Evolutionary conservation across 768 basidiomycete species (phyloP).

Genomic region (Russula abietina): DNA sequence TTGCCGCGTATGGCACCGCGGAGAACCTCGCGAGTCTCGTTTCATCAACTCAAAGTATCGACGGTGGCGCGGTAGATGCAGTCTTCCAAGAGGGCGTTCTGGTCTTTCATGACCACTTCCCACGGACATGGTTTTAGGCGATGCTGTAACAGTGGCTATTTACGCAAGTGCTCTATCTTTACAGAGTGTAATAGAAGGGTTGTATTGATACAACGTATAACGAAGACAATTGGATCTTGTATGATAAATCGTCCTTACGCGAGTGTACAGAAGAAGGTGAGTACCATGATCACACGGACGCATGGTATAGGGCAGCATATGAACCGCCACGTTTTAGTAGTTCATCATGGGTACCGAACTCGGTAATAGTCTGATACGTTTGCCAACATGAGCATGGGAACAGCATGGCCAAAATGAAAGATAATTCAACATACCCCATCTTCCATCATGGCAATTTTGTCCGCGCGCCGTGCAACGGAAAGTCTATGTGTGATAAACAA

Average conservation of each 20-base stretch:
- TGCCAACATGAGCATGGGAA: conserved; percentile 9
- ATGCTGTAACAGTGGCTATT: conserved; percentile 19
- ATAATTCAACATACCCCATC: conserved; percentile 44
- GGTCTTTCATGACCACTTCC: conserved; percentile 62
- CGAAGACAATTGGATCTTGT: neutral
- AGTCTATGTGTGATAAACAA: conserved; percentile 82
- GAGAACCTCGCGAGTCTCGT: conserved; percentile 36
- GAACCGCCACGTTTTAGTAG: conserved; percentile 26
- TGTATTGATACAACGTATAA: conserved; percentile 20
- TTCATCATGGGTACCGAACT: conserved; percentile 30
- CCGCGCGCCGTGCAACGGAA: conserved; percentile 73
- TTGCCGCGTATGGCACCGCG: conserved; percentile 72
- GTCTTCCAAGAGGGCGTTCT: conserved; percentile 58
- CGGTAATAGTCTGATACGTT: conserved; percentile 26
- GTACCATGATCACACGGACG: conserved; percentile 22
- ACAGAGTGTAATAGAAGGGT: conserved; percentile 21
- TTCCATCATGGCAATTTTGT: conserved; percentile 86
- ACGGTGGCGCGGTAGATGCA: conserved; percentile 59
- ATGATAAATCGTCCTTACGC: conserved; percentile 16
- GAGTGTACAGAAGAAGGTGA: conserved; percentile 2
- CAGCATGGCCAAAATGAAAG: conserved; percentile 11
- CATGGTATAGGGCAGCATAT: conserved; percentile 27
- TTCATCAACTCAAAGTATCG: conserved; percentile 34
- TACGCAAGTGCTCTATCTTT: conserved; percentile 17
- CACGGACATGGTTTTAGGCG: conserved; percentile 45